phyloP scores from a whole-genome alignment of 2,329 filamentous ascomycete genomes.

The Calonectria pauciramosa region DNA sequence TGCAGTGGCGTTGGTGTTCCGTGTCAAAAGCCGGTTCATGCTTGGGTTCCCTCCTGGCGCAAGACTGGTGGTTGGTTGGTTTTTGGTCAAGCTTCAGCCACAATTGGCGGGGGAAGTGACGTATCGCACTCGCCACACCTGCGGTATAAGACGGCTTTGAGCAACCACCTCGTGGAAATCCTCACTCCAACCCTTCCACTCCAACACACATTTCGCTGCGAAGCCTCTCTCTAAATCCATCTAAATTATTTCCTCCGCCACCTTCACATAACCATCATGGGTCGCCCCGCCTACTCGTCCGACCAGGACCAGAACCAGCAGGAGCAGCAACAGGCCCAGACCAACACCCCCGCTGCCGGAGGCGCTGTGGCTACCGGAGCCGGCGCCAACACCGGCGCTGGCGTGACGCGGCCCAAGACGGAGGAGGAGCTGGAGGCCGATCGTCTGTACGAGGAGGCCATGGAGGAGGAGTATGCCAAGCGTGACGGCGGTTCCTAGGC shows the following conservation, averaged over 20 bases:
- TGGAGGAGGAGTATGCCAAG: slow-evolving; percentile 70
- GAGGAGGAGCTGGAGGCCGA: slow-evolving; percentile 65
- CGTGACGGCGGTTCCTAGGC: slow-evolving; percentile 63
- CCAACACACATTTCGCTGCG: background rate
- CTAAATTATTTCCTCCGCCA: background rate
- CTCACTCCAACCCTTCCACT: background rate
- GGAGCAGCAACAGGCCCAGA: slow-evolving; percentile 25
- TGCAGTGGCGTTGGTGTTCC: background rate
- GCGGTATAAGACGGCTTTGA: slow-evolving; percentile 41
- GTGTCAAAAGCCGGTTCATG: background rate
- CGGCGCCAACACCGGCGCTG: slow-evolving; percentile 64
- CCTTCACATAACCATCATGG: slow-evolving; percentile 42
- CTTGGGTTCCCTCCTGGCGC: background rate
- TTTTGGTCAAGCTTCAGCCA: slow-evolving; percentile 37
- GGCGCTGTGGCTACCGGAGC: slow-evolving; percentile 53
- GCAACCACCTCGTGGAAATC: background rate
- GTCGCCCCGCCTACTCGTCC: slow-evolving; percentile 42
- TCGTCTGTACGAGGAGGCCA: slow-evolving; percentile 63
- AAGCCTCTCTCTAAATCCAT: background rate
- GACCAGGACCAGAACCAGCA: slow-evolving; percentile 26
- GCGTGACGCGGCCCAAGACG: slow-evolving; percentile 61
- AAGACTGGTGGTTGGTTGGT: background rate
- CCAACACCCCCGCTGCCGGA: slow-evolving; percentile 6
- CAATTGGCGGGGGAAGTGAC: slow-evolving; percentile 37
- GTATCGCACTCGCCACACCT: slow-evolving; percentile 44